These are phyloP conservation scores for Jaapia argillacea DNA, from an alignment of 768 basidiomycete genomes.

Conservation along the genomic window DNA sequence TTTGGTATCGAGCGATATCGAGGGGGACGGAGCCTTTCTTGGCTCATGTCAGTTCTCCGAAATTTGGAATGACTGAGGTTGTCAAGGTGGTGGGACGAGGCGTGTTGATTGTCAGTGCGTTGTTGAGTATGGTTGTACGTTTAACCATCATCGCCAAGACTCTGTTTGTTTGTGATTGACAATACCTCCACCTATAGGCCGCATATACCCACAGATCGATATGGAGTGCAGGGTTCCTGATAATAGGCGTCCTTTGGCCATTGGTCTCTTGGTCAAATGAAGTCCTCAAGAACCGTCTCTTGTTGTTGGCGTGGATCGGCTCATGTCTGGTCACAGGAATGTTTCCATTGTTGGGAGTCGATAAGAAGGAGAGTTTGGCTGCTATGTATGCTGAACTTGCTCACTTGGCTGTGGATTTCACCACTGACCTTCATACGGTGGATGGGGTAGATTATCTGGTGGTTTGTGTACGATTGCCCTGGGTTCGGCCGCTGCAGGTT, in stretches of 20 bases:
- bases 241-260: slow-evolving; percentile 63
- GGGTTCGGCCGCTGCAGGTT: too few relatives aligned
- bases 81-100: slow-evolving; percentile 4
- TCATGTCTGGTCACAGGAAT: slow-evolving; percentile 46
- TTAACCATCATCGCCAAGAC: neutral
- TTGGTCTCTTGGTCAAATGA: slow-evolving; percentile 34
- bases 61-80: neutral
- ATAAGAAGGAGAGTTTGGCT: slow-evolving; percentile 53
- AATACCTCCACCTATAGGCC: slow-evolving; percentile 28
- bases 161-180: neutral
- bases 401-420: too few relatives aligned
- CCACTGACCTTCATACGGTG: too few relatives aligned
- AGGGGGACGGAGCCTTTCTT: slow-evolving; percentile 5
- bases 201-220: slow-evolving; percentile 65
- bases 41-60: neutral
- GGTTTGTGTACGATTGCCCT: too few relatives aligned
- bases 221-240: slow-evolving; percentile 58
- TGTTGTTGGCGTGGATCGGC: slow-evolving; percentile 31
- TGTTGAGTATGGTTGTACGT: slow-evolving; percentile 71
- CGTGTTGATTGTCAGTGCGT: slow-evolving; percentile 27
- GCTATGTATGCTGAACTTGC: slow-evolving; percentile 40
- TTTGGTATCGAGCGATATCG: slow-evolving; percentile 49
- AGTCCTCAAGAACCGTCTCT: slow-evolving; percentile 16
- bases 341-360: slow-evolving; percentile 66
- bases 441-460: too few relatives aligned